phyloP scores from a whole-genome alignment of 2,329 filamentous ascomycete species.

The Hymenoscyphus repandus region DNA sequence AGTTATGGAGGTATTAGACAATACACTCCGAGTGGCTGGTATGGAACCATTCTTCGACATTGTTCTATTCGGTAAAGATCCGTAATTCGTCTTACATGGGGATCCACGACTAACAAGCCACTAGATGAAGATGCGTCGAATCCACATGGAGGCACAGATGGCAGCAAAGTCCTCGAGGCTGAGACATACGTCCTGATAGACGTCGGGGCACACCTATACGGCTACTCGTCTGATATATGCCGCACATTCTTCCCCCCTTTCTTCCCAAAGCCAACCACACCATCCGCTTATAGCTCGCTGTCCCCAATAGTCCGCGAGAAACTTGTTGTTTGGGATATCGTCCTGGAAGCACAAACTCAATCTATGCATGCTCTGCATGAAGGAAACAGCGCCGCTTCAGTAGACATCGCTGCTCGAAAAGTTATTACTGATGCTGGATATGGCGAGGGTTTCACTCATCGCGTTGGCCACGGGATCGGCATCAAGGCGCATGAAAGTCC shows the following conservation, averaged over 20 bases:
- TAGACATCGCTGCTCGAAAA: conserved; percentile 54
- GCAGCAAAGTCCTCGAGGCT: conserved; percentile 44
- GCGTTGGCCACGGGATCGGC: conserved; percentile 59
- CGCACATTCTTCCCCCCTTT: conserved; percentile 51
- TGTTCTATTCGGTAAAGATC: conserved; percentile 54
- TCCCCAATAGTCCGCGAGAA: conserved; percentile 39
- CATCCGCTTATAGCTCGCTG: conserved; percentile 7
- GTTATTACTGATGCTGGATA: conserved; percentile 56
- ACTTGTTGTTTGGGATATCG: conserved; percentile 52
- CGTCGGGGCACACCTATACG: conserved; percentile 54
- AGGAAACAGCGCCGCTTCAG: conserved; percentile 50
- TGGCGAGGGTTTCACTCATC: conserved; percentile 54
- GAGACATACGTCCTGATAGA: conserved; percentile 59
- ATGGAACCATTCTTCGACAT: conserved; percentile 58
- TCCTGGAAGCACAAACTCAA: conserved; percentile 56
- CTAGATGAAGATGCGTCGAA: conserved; percentile 36
- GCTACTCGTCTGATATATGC: conserved; percentile 60
- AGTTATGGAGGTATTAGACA: conserved; percentile 50
- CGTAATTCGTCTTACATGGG: no score
- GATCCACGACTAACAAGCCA: conserved; percentile 6
- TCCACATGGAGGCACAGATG: conserved; percentile 36
- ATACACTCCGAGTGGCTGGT: conserved; percentile 45
- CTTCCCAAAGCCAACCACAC: conserved; percentile 24
- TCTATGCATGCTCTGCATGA: conserved; percentile 45
- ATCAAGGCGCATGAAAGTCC: conserved; percentile 63